Base-by-base conservation (phyloP, 306 rosid species). In the Quercus agrifolia region DNA sequence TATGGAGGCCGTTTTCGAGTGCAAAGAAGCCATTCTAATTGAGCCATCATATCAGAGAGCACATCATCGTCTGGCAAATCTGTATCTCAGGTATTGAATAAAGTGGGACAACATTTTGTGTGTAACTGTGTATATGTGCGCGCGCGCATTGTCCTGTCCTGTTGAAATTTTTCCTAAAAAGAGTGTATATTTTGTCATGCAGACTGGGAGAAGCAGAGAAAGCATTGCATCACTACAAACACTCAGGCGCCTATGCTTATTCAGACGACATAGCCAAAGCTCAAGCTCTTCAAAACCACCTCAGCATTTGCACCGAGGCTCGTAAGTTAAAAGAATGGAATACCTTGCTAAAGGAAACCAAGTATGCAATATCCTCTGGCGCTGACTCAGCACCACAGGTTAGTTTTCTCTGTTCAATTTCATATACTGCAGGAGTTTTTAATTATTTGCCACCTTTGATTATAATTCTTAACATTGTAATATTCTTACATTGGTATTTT, bases 131-230 rank as follows among this genome's bases (percentile, higher is more conserved):
- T 20, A 0, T 41, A 7, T 49, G 17, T 49, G 54, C 0, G 54
- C 54, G 51, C 17, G 58, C 8, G 30, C 51, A 67, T 67, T 64
- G 56, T 70, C 19, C 46, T 8, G 46, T 57, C 63, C 30, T 56
- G n/a, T 73, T 74, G n/a, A 28, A 64, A 3, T 5, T 46, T 63
- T 82, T 70, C 3, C 72, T 84, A 17, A 82, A 30, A 18, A 75
- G 79, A 27, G 44, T 73, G 73, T 46, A 30, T 33, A 31, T 76
- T 54, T 28, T 84, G 61, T 3, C 27, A 46, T 87, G 86, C 74
- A 96, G 99, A 82, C 63, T 93, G 72, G 99, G 99, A 81, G 93
- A 91, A 75, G 86, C 90, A 41, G 94, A 93, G 76, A 91, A 89
- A 82, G 91, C 99, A 61, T 35, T 88, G 71, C 56, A 75, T 79